Conservation (phyloP, 2,329 filamentous ascomycete species). For the Pseudonectria foliicola region DNA sequence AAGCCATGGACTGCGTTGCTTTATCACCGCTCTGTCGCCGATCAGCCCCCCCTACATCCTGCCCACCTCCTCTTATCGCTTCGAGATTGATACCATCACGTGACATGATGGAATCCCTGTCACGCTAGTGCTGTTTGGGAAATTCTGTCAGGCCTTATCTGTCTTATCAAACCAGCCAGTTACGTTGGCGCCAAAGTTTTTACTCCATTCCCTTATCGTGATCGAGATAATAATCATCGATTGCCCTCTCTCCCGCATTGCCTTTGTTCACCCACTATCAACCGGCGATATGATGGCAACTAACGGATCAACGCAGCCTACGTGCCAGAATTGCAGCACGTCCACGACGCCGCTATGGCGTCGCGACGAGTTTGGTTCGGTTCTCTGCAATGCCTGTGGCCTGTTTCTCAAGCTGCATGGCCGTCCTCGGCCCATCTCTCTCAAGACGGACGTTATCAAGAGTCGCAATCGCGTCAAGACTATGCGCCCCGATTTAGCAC, state of each 20-base stretch:
- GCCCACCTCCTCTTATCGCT: constrained; percentile 14
- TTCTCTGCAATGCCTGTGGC: constrained; percentile 97
- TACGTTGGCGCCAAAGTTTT: constrained; percentile 26
- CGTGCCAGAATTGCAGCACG: constrained; percentile 93
- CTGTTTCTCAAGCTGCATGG: constrained; percentile 96
- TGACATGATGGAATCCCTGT: constrained; percentile 19
- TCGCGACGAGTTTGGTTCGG: constrained; percentile 88
- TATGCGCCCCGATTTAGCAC: constrained; percentile 65
- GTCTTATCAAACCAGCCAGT: constrained; percentile 28
- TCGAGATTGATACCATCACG: constrained; percentile 22
- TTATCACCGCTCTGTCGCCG: background rate
- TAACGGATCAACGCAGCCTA: constrained; percentile 70
- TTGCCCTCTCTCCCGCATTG: constrained; percentile 21
- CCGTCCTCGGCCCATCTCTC: constrained; percentile 82
- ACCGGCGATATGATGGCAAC: constrained; percentile 43
- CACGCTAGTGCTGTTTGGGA: constrained; percentile 15
- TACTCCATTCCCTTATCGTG: constrained; percentile 33
- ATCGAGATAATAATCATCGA: constrained; percentile 29
- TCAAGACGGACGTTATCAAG: constrained; percentile 99
- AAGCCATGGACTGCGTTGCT: no score
- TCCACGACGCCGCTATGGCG: constrained; percentile 96
- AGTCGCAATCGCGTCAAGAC: constrained; percentile 97
- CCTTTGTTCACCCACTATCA: constrained; percentile 26
- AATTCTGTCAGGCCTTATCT: constrained; percentile 21
- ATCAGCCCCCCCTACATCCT: constrained; percentile 2